Base-by-base conservation (phyloP, 805 yeast genomes). In the Yamadazyma olivae region DNA sequence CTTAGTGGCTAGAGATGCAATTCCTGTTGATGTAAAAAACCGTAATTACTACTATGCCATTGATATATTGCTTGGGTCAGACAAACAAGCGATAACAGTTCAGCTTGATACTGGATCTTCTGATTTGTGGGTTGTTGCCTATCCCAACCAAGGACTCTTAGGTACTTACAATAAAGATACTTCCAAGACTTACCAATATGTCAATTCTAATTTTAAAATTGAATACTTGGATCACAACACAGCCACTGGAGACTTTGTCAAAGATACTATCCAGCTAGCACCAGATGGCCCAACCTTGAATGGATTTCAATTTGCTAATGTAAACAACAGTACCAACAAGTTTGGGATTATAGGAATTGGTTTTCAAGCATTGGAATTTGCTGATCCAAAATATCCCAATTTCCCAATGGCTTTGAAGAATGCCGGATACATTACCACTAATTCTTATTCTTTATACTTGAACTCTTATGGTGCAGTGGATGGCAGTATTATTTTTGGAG, bases 201-300 rank as follows among this genome's bases (percentile, higher is more conserved):
- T 67, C 35, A 64, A 61, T 6, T 44, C 50, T 3, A 43, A 50
- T 1, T 75, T 75, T 46, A 27, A 47, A 10, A 73, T 75, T 40
- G 18, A 46, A 2, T 76, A 76, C 44, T 77, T 67, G 3, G 81
- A 76, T 49, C 45, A 52, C 3, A 64, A 76, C 3, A 56, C 46
- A 37, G 79, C 79, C 5, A 32, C 40, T 5, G 54, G 54, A 17
- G 33, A 40, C 18, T 50, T 44, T 43, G 39, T 35, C 22, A 32
- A 21, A 6, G 54, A 50, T 25, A 30, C 34, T 9, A 40, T 46
- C 17, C 27, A 36, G 10, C 34, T 50, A 16, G 29, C 25, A n/a
- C 15, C 23, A 14, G 14, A 10, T 17, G 29, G 30, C 15, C 32
- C 32, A 23, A 30, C 31, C 19, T 12, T 23, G 15, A 9, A 7